Base-by-base conservation (phyloP, 768 basidiomycete genomes). In the Paxillus ammoniavirescens region DNA sequence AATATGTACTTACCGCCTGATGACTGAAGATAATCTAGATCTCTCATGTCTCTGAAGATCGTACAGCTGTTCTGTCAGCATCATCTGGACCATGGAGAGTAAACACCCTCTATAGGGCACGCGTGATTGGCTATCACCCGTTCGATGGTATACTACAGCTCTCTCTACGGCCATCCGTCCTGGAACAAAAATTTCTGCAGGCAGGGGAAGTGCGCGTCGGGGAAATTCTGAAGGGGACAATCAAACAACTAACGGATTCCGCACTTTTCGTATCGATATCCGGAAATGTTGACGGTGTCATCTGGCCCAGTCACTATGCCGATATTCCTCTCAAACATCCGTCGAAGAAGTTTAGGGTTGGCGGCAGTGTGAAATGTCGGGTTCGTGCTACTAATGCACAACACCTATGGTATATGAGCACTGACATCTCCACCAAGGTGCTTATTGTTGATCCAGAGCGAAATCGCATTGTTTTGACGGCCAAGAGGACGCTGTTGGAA, bases 241-340 rank as follows among this genome's bases (percentile, higher is more conserved):
- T 99, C 57, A 95, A 92, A 73, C 86, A 82, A 56, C 77, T 99
- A 46, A 87, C 87, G 3, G 87, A 91, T 53, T 78, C 82, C 33
- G 88, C 82, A 0, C 72, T 99, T 36, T 96, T 97, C 64, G 83
- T 98, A 40, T 84, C 90, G 28, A 76, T 98, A 51, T 84, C 88
- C 5, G 93, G 91, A 5, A 91, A 82, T 55, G 85, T 98, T 31
- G 93, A 97, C 64, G 97, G 91, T 28, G 87, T 97, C 26, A 78
- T 98, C 18, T 97, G 92, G 90, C 94, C 95, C 0, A 82, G 85
- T 56, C 97, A 98, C 66, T 97, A 91, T 66, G 93, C 97, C 10
- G 97, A 99, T 68, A 94, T 98, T 63, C 67, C 75, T n/a, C 78
- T 98, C 61, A 97, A 94, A 66, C 90, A 98, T 66, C 96, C 96